phyloP scores from a whole-genome alignment of 192 early-diverging fungal genomes.

The Cetraspora pellucida region DNA sequence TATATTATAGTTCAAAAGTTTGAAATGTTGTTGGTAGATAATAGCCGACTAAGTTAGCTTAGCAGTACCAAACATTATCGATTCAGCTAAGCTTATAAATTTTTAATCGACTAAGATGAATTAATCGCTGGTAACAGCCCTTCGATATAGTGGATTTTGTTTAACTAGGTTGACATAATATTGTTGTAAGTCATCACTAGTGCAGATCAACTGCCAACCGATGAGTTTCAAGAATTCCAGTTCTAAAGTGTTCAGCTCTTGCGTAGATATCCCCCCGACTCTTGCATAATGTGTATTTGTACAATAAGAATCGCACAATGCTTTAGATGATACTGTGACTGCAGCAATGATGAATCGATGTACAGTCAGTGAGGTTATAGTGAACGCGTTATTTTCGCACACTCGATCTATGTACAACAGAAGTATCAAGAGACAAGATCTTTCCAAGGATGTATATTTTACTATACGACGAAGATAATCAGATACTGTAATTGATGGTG shows the following conservation, averaged over 20 bases:
- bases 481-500: constrained; percentile 80
- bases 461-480: constrained; percentile 92
- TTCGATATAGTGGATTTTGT: constrained; percentile 47
- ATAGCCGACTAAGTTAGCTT: no score
- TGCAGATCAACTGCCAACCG: constrained; percentile 85
- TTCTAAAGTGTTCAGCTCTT: constrained; percentile 93
- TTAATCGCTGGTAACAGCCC: neutral
- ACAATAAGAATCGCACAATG: constrained; percentile 90
- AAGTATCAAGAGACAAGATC: constrained; percentile 82
- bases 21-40: no score
- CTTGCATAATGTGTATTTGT: constrained; percentile 95
- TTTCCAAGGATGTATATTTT: constrained; percentile 89
- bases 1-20: no score
- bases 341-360: constrained; percentile 94
- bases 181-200: constrained; percentile 79
- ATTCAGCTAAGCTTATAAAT: no score
- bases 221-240: constrained; percentile 88
- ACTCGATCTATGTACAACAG: constrained; percentile 94
- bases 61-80: no score
- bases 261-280: constrained; percentile 90
- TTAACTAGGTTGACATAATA: constrained; percentile 92
- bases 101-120: no score
- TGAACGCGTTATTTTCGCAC: constrained; percentile 79
- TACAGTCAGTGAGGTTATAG: constrained; percentile 90
- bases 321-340: constrained; percentile 83